Percentiles rank a stretch among this genome's conserved stretches.
phyloP scores from a whole-genome alignment of 495 filamentous ascomycete genomes.

The Penicillium fimorum region DNA sequence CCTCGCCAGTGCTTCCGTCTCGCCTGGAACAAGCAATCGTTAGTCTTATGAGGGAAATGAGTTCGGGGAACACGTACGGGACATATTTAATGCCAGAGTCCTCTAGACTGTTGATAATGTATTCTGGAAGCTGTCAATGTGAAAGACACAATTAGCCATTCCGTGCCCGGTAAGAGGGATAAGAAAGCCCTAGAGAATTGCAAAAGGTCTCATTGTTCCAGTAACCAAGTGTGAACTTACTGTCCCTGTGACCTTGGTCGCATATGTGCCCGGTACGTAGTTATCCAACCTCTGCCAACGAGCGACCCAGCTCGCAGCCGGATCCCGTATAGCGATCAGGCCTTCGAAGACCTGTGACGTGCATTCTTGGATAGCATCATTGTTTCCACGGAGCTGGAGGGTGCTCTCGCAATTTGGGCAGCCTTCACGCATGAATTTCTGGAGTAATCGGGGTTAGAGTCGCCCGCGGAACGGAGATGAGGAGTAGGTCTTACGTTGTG shows the following conservation, averaged over 20 bases:
- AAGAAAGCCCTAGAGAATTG: not conserved
- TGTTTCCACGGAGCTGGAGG: constrained; percentile 73
- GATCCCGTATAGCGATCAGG: constrained; percentile 76
- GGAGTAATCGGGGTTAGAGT: constrained; percentile 6
- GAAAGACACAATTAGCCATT: constrained; percentile 5
- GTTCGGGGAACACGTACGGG: constrained; percentile 42
- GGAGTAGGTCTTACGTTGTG: constrained; percentile 55
- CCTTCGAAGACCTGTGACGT: constrained; percentile 95
- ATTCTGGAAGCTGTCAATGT: constrained; percentile 53
- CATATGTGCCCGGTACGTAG: constrained; percentile 85
- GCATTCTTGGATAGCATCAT: constrained; percentile 83
- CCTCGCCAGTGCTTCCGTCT: constrained; percentile 52
- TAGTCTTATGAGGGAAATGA: constrained; percentile 1
- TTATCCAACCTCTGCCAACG: constrained; percentile 90
- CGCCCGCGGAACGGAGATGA: constrained; percentile 2
- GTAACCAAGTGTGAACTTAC: constrained; percentile 37
- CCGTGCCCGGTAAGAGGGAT: not conserved
- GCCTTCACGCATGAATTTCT: constrained; percentile 80
- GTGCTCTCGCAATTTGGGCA: constrained; percentile 96
- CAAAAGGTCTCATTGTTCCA: not conserved
- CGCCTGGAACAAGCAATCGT: constrained; percentile 31
- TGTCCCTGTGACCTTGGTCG: constrained; percentile 82
- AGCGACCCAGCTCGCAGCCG: constrained; percentile 80
- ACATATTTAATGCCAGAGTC: constrained; percentile 70
- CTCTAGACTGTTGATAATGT: constrained; percentile 63